These are phyloP conservation scores for Penicillium corylophilum DNA, from an alignment of 2,329 filamentous ascomycete species.

Conservation along the genomic window DNA sequence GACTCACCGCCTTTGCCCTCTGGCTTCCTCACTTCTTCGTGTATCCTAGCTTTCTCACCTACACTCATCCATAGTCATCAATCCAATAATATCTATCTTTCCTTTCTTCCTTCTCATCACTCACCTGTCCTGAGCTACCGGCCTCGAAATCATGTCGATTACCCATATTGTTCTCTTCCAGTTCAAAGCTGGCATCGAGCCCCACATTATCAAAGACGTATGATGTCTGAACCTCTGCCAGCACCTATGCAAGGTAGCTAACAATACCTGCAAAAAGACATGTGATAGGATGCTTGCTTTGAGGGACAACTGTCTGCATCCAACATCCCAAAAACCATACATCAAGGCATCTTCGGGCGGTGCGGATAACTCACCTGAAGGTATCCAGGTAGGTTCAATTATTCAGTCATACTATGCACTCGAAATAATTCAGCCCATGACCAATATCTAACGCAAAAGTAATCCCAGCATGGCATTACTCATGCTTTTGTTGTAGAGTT, in stretches of 20 bases:
- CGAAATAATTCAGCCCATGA: no score
- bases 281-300: conserved; percentile 59
- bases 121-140: no score
- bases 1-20: no score
- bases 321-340: conserved; percentile 59
- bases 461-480: conserved; percentile 58
- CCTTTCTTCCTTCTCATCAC: no score
- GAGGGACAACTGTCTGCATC: conserved; percentile 59
- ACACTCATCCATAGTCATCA: no score
- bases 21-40: no score
- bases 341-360: conserved; percentile 60
- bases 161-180: conserved; percentile 69
- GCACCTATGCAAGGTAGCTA: neutral
- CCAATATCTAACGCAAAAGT: neutral
- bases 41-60: no score
- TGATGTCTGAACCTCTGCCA: conserved; percentile 18
- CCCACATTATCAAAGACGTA: conserved; percentile 58
- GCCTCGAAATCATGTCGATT: conserved; percentile 58
- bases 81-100: no score
- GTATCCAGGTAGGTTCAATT: conserved; percentile 52
- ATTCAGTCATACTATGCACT: neutral
- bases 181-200: conserved; percentile 56
- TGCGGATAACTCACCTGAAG: conserved; percentile 62
- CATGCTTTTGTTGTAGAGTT: conserved; percentile 72
- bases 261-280: conserved; percentile 39